Conservation (phyloP, 495 filamentous ascomycete genomes). For the Neurospora sp. region DNA sequence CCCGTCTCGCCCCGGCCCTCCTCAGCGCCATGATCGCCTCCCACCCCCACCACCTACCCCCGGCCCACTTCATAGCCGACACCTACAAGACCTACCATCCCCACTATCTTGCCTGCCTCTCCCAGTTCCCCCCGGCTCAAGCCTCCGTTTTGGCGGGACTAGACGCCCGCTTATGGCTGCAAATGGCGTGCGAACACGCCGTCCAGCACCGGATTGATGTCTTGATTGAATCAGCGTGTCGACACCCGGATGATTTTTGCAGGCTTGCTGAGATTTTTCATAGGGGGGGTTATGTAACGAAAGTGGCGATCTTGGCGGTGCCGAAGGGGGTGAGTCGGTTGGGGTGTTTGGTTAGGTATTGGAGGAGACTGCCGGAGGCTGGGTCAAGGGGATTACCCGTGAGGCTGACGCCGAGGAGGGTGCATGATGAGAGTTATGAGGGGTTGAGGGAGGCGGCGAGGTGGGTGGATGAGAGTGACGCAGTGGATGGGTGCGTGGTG, state of each 20-base stretch:
- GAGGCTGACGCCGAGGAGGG: slow-evolving; percentile 24
- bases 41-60: not conserved
- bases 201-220: slow-evolving; percentile 10
- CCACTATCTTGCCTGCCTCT: slow-evolving; percentile 11
- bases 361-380: slow-evolving; percentile 16
- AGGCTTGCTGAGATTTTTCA: slow-evolving; percentile 15
- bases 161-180: slow-evolving; percentile 27
- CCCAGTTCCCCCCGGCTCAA: slow-evolving; percentile 4
- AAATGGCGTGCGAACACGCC: slow-evolving; percentile 16
- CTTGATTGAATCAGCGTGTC: slow-evolving; percentile 26
- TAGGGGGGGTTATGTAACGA: slow-evolving; percentile 11
- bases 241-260: slow-evolving; percentile 22
- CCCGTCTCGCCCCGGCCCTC: slow-evolving; percentile 22
- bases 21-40: slow-evolving; percentile 8
- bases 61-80: slow-evolving; percentile 32
- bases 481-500: slow-evolving; percentile 1
- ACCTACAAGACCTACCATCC: slow-evolving; percentile 37
- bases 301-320: slow-evolving; percentile 25
- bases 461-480: slow-evolving; percentile 19
- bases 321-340: slow-evolving; percentile 22
- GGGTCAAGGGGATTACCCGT: slow-evolving; percentile 15
- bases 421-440: slow-evolving; percentile 28
- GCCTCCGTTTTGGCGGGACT: slow-evolving; percentile 18
- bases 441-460: slow-evolving; percentile 18
- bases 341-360: slow-evolving; percentile 23